These are phyloP conservation scores for Fusarium algeriense DNA, from an alignment of 2,329 filamentous ascomycete species.

Conservation along the genomic window DNA sequence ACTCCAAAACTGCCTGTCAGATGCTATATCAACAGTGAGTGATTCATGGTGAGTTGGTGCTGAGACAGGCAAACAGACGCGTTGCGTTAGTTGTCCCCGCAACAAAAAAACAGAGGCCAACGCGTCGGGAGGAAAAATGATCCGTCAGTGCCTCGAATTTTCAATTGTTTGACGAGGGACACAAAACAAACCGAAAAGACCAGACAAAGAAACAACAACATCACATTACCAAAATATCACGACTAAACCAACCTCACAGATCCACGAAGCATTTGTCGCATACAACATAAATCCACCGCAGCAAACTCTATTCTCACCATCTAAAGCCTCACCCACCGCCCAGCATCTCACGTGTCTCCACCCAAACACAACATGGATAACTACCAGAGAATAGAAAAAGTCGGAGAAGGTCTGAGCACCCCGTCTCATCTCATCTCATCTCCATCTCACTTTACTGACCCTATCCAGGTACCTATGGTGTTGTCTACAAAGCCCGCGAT, in stretches of 20 bases:
- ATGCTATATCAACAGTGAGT: background rate
- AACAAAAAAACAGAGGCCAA: slow-evolving; percentile 20
- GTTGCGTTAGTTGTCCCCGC: slow-evolving; percentile 29
- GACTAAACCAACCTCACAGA: background rate
- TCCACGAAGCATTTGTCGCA: background rate
- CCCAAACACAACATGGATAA: slow-evolving; percentile 77
- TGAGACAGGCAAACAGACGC: background rate
- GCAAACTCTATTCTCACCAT: slow-evolving; percentile 14
- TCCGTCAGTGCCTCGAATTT: slow-evolving; percentile 30
- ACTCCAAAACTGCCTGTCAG: fast-evolving
- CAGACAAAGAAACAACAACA: background rate
- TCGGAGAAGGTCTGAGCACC: slow-evolving; percentile 79
- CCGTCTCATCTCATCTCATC: background rate
- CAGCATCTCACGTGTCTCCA: slow-evolving; percentile 8
- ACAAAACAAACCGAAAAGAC: slow-evolving; percentile 20
- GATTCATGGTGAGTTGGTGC: background rate
- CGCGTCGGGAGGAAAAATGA: slow-evolving; percentile 36
- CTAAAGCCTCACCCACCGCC: slow-evolving; percentile 4
- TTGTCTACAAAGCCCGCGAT: slow-evolving; percentile 94
- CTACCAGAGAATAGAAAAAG: slow-evolving; percentile 97
- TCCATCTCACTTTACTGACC: background rate
- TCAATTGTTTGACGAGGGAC: slow-evolving; percentile 6
- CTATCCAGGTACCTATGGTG: slow-evolving; percentile 84
- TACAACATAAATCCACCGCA: background rate
- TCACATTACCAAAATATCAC: background rate